Percentiles rank a stretch among this genome's conserved stretches.
Evolutionary conservation across 768 basidiomycete species (phyloP).

Genomic region (Trametes meyenii): DNA sequence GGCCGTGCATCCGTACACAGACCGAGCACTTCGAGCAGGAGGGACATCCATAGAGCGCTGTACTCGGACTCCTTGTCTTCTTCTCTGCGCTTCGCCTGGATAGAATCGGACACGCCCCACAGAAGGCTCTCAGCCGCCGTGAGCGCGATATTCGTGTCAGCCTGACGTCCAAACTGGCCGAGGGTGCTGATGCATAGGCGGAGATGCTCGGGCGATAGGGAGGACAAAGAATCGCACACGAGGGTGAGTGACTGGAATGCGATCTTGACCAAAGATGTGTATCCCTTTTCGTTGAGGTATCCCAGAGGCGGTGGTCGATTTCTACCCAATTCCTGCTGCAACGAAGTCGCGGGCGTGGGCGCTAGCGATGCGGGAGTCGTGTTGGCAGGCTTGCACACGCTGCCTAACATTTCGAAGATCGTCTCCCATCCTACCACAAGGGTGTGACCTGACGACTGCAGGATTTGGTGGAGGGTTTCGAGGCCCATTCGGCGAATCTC

Average conservation of each 20-base stretch:
- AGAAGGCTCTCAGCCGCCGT: slow-evolving; percentile 91
- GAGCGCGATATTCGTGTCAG: slow-evolving; percentile 94
- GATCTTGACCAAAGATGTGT: slow-evolving; percentile 80
- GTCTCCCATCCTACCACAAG: slow-evolving; percentile 91
- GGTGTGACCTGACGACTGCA: slow-evolving; percentile 91
- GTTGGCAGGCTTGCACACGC: slow-evolving; percentile 72
- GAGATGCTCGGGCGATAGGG: slow-evolving; percentile 78
- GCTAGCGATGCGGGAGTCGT: slow-evolving; percentile 26
- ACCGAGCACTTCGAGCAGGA: slow-evolving; percentile 80
- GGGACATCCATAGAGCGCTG: slow-evolving; percentile 91
- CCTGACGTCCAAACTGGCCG: slow-evolving; percentile 88
- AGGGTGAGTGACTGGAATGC: slow-evolving; percentile 93
- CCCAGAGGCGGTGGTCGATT: slow-evolving; percentile 54
- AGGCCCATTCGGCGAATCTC: slow-evolving; percentile 88
- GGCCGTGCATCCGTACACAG: slow-evolving; percentile 81
- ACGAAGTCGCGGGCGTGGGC: background rate
- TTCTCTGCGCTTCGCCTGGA: slow-evolving; percentile 80
- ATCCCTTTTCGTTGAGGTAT: slow-evolving; percentile 66
- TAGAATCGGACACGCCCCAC: slow-evolving; percentile 96
- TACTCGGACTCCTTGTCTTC: slow-evolving; percentile 67
- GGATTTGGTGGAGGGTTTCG: slow-evolving; percentile 86
- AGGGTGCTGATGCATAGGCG: slow-evolving; percentile 89
- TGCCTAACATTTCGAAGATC: slow-evolving; percentile 90
- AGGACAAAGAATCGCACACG: slow-evolving; percentile 90
- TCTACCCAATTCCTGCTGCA: slow-evolving; percentile 9